phyloP scores from a whole-genome alignment of 345 rosid genomes.

The Raphanus raphanistrum region DNA sequence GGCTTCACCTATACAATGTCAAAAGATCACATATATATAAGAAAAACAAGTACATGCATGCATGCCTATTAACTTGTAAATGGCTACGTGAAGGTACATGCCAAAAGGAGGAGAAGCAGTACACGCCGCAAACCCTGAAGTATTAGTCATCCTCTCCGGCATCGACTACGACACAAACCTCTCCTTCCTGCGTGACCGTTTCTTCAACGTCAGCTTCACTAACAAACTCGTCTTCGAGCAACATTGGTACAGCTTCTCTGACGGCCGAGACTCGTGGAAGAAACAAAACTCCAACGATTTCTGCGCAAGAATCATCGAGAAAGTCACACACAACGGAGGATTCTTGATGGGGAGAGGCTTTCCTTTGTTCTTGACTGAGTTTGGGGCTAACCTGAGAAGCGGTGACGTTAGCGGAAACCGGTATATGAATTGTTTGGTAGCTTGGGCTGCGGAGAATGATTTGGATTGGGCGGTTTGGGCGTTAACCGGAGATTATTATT shows the following conservation, averaged over 20 bases:
- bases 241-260: conserved; percentile 79
- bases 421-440: conserved; percentile 68
- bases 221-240: conserved; percentile 67
- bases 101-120: conserved; percentile 85
- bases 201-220: conserved; percentile 52
- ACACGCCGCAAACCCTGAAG: conserved; percentile 72
- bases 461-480: conserved; percentile 89
- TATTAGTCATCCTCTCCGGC: conserved; percentile 82
- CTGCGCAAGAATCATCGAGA: conserved; percentile 56
- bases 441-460: conserved; percentile 72
- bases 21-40: neutral
- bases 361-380: conserved; percentile 76
- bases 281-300: conserved; percentile 69
- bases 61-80: neutral
- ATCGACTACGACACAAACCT: conserved; percentile 66
- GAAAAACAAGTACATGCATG: neutral
- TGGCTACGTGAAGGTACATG: conserved; percentile 51
- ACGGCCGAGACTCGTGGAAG: conserved; percentile 60
- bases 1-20: no score
- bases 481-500: conserved; percentile 65
- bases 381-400: conserved; percentile 69
- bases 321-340: conserved; percentile 55
- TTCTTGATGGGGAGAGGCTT: conserved; percentile 58
- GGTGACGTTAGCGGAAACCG: conserved; percentile 64
- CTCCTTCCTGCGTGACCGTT: conserved; percentile 52